Conservation (phyloP, 192 early-diverging fungal genomes). For the Diversispora epigaea region DNA sequence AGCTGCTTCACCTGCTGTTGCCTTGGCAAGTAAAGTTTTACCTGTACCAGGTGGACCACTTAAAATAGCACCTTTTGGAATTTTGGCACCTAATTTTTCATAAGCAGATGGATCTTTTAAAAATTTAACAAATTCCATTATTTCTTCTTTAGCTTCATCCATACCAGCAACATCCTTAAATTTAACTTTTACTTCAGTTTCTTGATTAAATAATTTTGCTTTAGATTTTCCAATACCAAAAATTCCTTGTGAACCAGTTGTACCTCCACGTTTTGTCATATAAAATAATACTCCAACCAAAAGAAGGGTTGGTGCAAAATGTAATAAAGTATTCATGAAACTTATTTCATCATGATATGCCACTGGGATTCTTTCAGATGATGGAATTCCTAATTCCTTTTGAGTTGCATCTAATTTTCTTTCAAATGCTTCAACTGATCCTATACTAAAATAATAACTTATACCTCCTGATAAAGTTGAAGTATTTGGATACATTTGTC, state of each 20-base stretch:
- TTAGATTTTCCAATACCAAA: conserved; percentile 96
- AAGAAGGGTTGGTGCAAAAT: conserved; percentile 91
- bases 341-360: conserved; percentile 84
- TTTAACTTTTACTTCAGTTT: conserved; percentile 92
- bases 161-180: conserved; percentile 99
- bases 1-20: conserved; percentile 97
- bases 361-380: conserved; percentile 88
- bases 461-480: conserved; percentile 43
- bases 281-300: conserved; percentile 86
- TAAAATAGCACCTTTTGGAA: conserved; percentile 97
- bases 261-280: conserved; percentile 77
- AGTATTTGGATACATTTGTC: conserved; percentile 58
- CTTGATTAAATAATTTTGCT: conserved; percentile 96
- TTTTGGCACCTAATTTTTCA: conserved; percentile 95
- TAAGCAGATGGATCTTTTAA: conserved; percentile 90
- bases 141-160: conserved; percentile 99
- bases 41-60: conserved; percentile 94
- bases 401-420: conserved; percentile 86
- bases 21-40: conserved; percentile 98
- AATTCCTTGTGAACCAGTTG: conserved; percentile 72
- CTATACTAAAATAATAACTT: conserved; percentile 85
- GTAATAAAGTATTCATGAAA: conserved; percentile 70
- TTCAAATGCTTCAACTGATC: conserved; percentile 93
- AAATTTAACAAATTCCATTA: conserved; percentile 99
- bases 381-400: conserved; percentile 87